Evolutionary conservation across 371 early-diverging fungal genomes (phyloP), one percentile per base, ranked within the genome.

Genomic region (Ordospora colligata): DNA sequence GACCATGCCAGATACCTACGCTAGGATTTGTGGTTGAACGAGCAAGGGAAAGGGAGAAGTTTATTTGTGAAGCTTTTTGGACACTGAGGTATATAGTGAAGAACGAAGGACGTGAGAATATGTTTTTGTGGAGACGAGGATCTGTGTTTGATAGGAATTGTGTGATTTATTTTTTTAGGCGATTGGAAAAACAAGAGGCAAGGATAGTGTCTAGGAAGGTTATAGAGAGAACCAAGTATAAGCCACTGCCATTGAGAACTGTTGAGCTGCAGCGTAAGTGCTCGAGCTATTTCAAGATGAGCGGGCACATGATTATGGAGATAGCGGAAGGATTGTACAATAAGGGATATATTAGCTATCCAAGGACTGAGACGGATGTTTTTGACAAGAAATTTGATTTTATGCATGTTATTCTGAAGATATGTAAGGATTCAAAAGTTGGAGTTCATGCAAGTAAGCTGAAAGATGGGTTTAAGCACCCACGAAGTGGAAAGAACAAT

Each of bases 1-100:
- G 97, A 0, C 88, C 93, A 3, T 99, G 99, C 83, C 99, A 99
- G 82, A 95, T 99, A 65, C 99, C 99, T 1, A 97, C 98, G 0
- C 83, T 99, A 5, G 96, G 97, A 0, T 97, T 99, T 87, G 93
- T 99, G 0, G 97, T 97, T 5, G 94, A 95, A 69, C 89, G 91
- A 75, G 93, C 88, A 70, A 83, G 86, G 46, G 86, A 88, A 46
- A 88, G 88, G 0, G 83, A 91, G 67, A 85, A 87, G 19, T 97
- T 97, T 87, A 87, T 91, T 2, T 87, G 90, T 2, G 97, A 99
- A 79, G 74, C 77, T 0, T 96, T 94, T 79, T 99, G 93, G 93
- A 88, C 88, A 43, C 87, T 98, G 43, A 87, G 88, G 27, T 81
- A 92, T 49, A 84, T 83, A 49, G 37, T 80, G 81, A 71, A 76